These are phyloP conservation scores for Leccinum subspadiceum DNA, from an alignment of 1,284 basidiomycete genomes.

Conservation along the genomic window DNA sequence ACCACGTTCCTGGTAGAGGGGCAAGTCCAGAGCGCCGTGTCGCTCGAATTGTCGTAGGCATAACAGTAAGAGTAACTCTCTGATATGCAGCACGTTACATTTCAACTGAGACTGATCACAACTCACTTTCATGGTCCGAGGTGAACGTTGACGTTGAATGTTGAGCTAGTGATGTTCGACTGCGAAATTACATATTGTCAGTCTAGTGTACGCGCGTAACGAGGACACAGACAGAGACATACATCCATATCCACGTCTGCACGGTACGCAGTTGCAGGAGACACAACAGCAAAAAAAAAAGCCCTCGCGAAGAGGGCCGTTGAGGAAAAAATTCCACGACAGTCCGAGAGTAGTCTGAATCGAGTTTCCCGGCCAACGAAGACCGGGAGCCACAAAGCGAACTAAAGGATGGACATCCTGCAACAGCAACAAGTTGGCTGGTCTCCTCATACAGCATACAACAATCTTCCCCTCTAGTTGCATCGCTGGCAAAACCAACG, in stretches of 20 bases:
- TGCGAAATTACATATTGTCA: not conserved
- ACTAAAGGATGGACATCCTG: slow-evolving; percentile 41
- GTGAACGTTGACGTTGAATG: not conserved
- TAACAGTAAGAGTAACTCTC: slow-evolving; percentile 30
- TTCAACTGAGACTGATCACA: not conserved
- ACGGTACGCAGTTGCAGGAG: not conserved
- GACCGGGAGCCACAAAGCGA: slow-evolving; percentile 45
- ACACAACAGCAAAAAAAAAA: not conserved
- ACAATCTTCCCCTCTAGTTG: not conserved
- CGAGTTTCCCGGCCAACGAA: slow-evolving; percentile 33
- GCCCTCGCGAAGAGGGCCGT: slow-evolving; percentile 5
- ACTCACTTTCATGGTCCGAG: not conserved
- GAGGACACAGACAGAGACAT: not conserved
- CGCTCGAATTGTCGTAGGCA: no score
- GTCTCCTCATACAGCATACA: slow-evolving; percentile 25
- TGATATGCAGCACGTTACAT: slow-evolving; percentile 3
- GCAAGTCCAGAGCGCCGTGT: no score
- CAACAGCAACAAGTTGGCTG: not conserved
- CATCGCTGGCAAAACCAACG: not conserved
- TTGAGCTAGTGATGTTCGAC: not conserved
- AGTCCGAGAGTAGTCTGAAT: not conserved
- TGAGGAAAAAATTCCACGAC: not conserved
- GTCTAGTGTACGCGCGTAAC: not conserved
- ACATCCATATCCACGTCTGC: not conserved
- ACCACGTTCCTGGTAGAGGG: slow-evolving; percentile 20